These are phyloP conservation scores for Eucalyptus victrix DNA, from an alignment of 345 rosid genomes.

Conservation along the genomic window DNA sequence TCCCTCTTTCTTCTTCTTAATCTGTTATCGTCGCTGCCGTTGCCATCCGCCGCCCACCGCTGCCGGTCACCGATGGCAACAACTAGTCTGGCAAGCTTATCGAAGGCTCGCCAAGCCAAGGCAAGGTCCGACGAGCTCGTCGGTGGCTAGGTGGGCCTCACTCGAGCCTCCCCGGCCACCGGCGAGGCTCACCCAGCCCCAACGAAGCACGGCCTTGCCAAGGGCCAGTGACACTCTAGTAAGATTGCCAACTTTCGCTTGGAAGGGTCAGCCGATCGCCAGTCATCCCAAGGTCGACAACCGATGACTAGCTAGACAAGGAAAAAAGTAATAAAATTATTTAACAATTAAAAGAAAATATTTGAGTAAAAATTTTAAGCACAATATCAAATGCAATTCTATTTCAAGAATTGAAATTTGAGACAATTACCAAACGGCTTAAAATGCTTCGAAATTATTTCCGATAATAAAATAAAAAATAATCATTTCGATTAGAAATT, in stretches of 20 bases:
- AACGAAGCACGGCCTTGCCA: rapidly evolving
- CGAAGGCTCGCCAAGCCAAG: too few species aligned
- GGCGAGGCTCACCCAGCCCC: rapidly evolving
- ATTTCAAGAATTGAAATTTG: too few species aligned
- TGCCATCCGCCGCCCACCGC: rapidly evolving
- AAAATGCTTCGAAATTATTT: too few species aligned
- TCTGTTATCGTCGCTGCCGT: rapidly evolving
- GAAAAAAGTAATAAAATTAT: too few species aligned
- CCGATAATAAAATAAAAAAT: rapidly evolving
- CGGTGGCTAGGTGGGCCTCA: rapidly evolving
- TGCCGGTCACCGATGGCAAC: rapidly evolving
- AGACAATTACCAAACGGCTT: rapidly evolving
- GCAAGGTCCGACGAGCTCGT: rapidly evolving
- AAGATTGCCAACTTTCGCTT: too few species aligned
- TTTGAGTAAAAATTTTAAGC: too few species aligned
- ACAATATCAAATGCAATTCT: too few species aligned
- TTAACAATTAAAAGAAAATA: too few species aligned
- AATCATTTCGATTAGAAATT: too few species aligned
- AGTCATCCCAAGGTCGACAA: rapidly evolving
- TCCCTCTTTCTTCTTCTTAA: too few species aligned
- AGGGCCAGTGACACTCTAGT: rapidly evolving
- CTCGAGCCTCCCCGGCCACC: rapidly evolving
- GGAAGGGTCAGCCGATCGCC: rapidly evolving
- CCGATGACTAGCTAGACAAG: rapidly evolving
- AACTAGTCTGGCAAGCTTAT: rapidly evolving